phyloP scores from a whole-genome alignment of 2,329 filamentous ascomycete genomes.

The Calonectria fujianensis region DNA sequence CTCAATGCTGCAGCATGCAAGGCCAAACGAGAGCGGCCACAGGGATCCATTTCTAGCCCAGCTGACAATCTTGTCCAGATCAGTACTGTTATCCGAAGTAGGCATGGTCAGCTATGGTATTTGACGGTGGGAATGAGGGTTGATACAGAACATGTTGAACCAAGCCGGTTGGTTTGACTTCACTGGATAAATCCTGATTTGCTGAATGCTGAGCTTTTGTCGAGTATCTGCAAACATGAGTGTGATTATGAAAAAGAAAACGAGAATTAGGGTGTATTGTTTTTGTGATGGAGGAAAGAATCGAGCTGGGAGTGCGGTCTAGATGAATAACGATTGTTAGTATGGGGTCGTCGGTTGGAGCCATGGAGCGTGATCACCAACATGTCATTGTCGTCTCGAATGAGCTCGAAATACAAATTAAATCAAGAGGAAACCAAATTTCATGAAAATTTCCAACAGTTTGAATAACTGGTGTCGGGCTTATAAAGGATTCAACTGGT shows the following conservation, averaged over 20 bases:
- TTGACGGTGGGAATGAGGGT: background rate
- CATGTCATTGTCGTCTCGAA: background rate
- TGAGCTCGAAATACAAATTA: background rate
- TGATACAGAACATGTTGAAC: slow-evolving; percentile 21
- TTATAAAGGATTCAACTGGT: background rate
- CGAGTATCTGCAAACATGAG: background rate
- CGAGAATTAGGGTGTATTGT: background rate
- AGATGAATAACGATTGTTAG: background rate
- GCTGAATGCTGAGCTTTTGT: background rate
- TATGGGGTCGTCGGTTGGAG: too few relatives aligned
- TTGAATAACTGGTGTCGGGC: background rate
- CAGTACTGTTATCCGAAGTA: slow-evolving; percentile 61
- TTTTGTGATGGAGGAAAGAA: background rate
- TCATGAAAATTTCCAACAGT: background rate
- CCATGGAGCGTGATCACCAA: background rate
- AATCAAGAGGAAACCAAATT: background rate
- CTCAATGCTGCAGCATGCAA: slow-evolving; percentile 77
- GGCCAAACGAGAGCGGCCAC: slow-evolving; percentile 76
- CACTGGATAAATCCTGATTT: background rate
- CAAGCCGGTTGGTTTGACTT: slow-evolving; percentile 1
- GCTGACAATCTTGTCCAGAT: slow-evolving; percentile 72
- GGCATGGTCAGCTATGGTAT: background rate
- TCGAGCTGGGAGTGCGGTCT: background rate
- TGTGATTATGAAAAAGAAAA: too few relatives aligned
- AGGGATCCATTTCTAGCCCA: slow-evolving; percentile 76